Conservation (phyloP, 306 rosid genomes). For the Glycine tomentella region DNA sequence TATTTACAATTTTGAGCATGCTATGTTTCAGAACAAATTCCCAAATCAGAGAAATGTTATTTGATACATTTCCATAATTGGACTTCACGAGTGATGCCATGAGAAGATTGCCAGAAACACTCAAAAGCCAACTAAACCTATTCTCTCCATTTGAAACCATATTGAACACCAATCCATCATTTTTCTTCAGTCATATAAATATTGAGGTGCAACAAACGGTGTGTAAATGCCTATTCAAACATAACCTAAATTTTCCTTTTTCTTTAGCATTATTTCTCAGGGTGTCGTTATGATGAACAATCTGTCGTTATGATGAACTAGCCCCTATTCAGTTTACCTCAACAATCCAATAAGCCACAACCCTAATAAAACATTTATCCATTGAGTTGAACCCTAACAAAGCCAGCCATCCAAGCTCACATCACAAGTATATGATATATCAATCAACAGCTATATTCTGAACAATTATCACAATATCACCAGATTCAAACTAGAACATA, state of each 20-base stretch:
- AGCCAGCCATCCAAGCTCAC: conserved; percentile 28
- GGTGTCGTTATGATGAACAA: background rate
- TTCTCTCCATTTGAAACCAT: background rate
- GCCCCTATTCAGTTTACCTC: conserved; percentile 33
- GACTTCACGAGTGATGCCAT: conserved; percentile 12
- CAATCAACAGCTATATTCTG: conserved; percentile 11
- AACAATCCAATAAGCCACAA: background rate
- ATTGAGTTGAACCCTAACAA: background rate
- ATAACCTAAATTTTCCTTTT: background rate
- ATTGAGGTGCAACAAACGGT: no score
- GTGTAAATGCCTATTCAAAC: no score
- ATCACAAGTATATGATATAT: background rate
- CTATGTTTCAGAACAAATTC: background rate
- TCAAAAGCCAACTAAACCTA: background rate
- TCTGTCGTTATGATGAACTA: background rate
- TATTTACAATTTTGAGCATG: no score
- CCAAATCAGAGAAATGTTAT: background rate
- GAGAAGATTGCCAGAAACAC: background rate
- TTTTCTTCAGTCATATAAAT: no score
- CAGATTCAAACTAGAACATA: conserved; percentile 46
- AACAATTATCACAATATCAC: conserved; percentile 27
- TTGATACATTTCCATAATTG: conserved; percentile 8
- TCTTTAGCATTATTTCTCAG: background rate
- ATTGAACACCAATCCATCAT: no score
- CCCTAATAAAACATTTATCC: conserved; percentile 13